Evolutionary conservation across 2,329 filamentous ascomycete genomes (phyloP).

Genomic region (Elsinoe fawcettii): DNA sequence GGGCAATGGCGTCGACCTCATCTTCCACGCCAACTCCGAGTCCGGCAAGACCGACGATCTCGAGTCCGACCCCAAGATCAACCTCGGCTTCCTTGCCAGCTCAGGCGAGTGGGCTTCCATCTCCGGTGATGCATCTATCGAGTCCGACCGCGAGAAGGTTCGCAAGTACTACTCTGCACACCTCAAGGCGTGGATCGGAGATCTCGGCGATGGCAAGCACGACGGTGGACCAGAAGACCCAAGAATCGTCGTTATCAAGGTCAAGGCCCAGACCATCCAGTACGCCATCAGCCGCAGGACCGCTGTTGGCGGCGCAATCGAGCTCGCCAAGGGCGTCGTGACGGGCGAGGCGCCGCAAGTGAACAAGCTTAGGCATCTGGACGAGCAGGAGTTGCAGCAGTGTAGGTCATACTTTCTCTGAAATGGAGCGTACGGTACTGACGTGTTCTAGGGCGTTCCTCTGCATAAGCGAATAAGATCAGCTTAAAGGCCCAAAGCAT

Average conservation of each 20-base stretch:
- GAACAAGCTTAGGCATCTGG: slow-evolving; percentile 70
- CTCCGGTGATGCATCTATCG: slow-evolving; percentile 62
- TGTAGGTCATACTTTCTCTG: slow-evolving; percentile 35
- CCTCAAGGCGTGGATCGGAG: slow-evolving; percentile 79
- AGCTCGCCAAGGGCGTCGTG: slow-evolving; percentile 67
- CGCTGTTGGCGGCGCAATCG: slow-evolving; percentile 54
- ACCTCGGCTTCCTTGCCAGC: slow-evolving; percentile 64
- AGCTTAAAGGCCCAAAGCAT: neutral
- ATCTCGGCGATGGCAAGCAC: slow-evolving; percentile 74
- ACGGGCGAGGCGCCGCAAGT: slow-evolving; percentile 64
- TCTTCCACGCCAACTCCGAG: slow-evolving; percentile 89
- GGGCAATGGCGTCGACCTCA: slow-evolving; percentile 66
- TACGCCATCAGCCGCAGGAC: slow-evolving; percentile 58
- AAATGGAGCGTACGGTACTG: neutral
- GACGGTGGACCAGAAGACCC: slow-evolving; percentile 77
- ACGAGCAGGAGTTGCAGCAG: slow-evolving; percentile 55
- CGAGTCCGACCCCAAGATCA: slow-evolving; percentile 62
- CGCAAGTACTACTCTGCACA: slow-evolving; percentile 66
- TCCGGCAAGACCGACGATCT: slow-evolving; percentile 83
- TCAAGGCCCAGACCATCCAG: slow-evolving; percentile 63
- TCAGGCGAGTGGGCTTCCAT: slow-evolving; percentile 81
- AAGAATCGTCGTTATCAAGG: slow-evolving; percentile 70
- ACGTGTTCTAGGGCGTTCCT: neutral
- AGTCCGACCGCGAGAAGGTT: slow-evolving; percentile 61
- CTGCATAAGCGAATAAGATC: neutral